Percentiles rank a stretch among this genome's conserved stretches.
These are phyloP conservation scores for Paramyrothecium sp. DNA, from an alignment of 2,329 filamentous ascomycete genomes.

Conservation along the genomic window DNA sequence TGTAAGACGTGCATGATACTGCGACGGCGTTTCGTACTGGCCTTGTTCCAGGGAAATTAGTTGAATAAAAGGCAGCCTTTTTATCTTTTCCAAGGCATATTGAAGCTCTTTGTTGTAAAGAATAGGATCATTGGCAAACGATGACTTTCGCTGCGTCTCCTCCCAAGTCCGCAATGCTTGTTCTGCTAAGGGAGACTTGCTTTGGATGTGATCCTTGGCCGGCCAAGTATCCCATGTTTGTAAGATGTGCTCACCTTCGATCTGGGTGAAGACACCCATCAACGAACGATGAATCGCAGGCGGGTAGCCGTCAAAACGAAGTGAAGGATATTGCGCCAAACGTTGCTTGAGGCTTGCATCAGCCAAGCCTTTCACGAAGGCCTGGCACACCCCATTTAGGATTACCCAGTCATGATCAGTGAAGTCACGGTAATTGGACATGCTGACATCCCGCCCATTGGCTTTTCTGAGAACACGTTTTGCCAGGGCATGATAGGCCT, in stretches of 20 bases:
- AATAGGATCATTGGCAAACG: slow-evolving; percentile 45
- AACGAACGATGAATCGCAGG: slow-evolving; percentile 44
- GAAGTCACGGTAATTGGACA: slow-evolving; percentile 44
- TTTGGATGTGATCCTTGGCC: slow-evolving; percentile 13
- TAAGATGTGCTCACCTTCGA: slow-evolving; percentile 55
- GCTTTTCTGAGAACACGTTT: slow-evolving; percentile 49
- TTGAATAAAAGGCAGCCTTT: slow-evolving; percentile 51
- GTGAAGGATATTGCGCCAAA: slow-evolving; percentile 45
- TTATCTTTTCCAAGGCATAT: slow-evolving; percentile 44
- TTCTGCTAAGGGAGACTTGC: slow-evolving; percentile 24
- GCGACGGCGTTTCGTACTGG: slow-evolving; percentile 47
- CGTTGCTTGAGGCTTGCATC: slow-evolving; percentile 44
- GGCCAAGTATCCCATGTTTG: slow-evolving; percentile 32
- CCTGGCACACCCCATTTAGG: slow-evolving; percentile 49
- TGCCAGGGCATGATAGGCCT: slow-evolving; percentile 45
- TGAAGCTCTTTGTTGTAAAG: slow-evolving; percentile 54
- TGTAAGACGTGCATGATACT: slow-evolving; percentile 46
- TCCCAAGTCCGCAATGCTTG: slow-evolving; percentile 44
- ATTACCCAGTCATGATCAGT: slow-evolving; percentile 42
- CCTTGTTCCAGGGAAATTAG: slow-evolving; percentile 53
- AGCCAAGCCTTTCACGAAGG: slow-evolving; percentile 53
- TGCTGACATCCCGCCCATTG: slow-evolving; percentile 48
- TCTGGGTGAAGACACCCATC: slow-evolving; percentile 49
- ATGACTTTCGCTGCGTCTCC: slow-evolving; percentile 34
- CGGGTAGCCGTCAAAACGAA: slow-evolving; percentile 32